Percentiles rank a stretch among this genome's conserved stretches.
These are phyloP conservation scores for Corynespora cassiicola DNA, from an alignment of 2,329 filamentous ascomycete species.

Conservation along the genomic window DNA sequence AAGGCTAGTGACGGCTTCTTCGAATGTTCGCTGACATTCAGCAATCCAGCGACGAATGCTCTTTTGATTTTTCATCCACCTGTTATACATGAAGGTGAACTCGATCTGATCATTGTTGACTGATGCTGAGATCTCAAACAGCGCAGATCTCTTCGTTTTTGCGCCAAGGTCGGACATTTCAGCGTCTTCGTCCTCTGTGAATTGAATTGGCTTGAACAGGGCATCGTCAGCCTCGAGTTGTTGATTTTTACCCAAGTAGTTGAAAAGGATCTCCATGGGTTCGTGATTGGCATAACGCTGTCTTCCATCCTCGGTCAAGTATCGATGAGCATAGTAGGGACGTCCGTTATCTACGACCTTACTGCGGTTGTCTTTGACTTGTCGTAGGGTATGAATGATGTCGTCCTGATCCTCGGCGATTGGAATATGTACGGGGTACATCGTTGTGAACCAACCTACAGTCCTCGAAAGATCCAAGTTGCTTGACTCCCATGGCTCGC, in stretches of 20 bases:
- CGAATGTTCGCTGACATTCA: slow-evolving; percentile 38
- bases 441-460: slow-evolving; percentile 66
- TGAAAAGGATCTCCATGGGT: slow-evolving; percentile 67
- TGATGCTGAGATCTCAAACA: slow-evolving; percentile 41
- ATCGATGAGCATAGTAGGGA: slow-evolving; percentile 55
- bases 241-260: slow-evolving; percentile 59
- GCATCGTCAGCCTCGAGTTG: slow-evolving; percentile 56
- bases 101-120: slow-evolving; percentile 29
- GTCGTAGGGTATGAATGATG: slow-evolving; percentile 58
- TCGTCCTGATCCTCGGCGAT: slow-evolving; percentile 55
- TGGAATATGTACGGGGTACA: slow-evolving; percentile 58
- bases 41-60: slow-evolving; percentile 40
- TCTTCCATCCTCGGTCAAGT: slow-evolving; percentile 34
- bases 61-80: slow-evolving; percentile 38
- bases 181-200: slow-evolving; percentile 31
- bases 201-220: slow-evolving; percentile 48
- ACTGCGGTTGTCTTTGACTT: slow-evolving; percentile 61
- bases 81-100: slow-evolving; percentile 42
- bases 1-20: slow-evolving; percentile 34
- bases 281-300: slow-evolving; percentile 46
- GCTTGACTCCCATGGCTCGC: slow-evolving; percentile 50
- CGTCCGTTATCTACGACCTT: slow-evolving; percentile 54
- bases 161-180: slow-evolving; percentile 34
- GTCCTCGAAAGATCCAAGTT: slow-evolving; percentile 61
- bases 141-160: slow-evolving; percentile 32